Conservation (phyloP, 1,139 yeast species). For the Citeromyces hawaiiensis region DNA sequence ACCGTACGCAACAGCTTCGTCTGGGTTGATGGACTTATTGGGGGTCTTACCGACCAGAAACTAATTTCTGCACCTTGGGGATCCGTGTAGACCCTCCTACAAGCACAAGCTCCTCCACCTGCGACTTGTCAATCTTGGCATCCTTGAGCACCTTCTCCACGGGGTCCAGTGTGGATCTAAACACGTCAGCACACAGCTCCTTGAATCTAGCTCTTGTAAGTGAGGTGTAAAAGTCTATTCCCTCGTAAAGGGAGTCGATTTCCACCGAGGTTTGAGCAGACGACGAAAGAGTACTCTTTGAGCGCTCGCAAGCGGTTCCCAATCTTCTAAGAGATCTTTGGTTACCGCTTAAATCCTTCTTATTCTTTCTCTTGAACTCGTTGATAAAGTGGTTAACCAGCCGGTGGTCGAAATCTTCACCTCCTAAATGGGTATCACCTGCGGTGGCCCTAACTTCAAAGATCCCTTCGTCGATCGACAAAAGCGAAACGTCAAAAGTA, state of each 20-base stretch:
- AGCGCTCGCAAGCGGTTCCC: conserved; percentile 99
- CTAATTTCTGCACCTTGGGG: conserved; percentile 94
- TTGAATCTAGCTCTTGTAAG: conserved; percentile 99
- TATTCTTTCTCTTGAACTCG: too few relatives aligned
- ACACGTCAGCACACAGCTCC: conserved; percentile 89
- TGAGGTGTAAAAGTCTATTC: conserved; percentile 93
- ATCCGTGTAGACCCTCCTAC: conserved; percentile 99
- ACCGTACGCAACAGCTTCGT: conserved; percentile 66
- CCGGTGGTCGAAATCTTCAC: too few relatives aligned
- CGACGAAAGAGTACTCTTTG: conserved; percentile 96
- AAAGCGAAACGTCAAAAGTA: conserved; percentile 83
- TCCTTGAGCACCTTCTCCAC: conserved; percentile 96
- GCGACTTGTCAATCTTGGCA: conserved; percentile 80
- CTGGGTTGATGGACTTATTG: conserved; percentile 33
- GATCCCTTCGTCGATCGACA: conserved; percentile 85
- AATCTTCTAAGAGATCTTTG: conserved; percentile 87
- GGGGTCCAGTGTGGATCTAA: conserved; percentile 98
- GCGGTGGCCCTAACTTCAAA: conserved; percentile 92
- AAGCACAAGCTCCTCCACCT: conserved; percentile 89
- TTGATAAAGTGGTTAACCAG: too few relatives aligned
- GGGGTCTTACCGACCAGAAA: conserved; percentile 87
- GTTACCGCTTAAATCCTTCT: conserved; percentile 60
- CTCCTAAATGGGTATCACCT: conserved; percentile 92
- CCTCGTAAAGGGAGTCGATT: conserved; percentile 92
- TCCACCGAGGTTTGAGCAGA: conserved; percentile 95